Base-by-base conservation (phyloP, 148 eudicot genomes). In the Bassia scoparia region DNA sequence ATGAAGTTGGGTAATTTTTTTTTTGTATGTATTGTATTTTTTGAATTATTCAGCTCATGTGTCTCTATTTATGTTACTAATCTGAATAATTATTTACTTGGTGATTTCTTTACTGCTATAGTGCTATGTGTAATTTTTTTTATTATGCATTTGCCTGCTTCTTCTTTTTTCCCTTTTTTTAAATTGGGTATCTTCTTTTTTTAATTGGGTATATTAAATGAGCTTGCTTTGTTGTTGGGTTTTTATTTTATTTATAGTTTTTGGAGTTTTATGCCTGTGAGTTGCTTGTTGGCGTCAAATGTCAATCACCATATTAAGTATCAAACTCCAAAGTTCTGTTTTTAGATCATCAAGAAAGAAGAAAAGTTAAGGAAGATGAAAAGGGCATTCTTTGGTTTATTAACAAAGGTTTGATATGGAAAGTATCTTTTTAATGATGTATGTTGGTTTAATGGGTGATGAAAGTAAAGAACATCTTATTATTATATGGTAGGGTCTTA, bases 381-480 rank as follows among this genome's bases (percentile, higher is more conserved):
- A 62, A 62, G 35, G 67, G 29, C 20, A n/a, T 20, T 64, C 30
- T 64, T 64, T 38, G 68, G 68, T 34, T 64, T 35, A 10, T 13
- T 63, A 37, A 10, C 31, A 37, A 23, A 15, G 68, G 50, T n/a
- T 34, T 61, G 31, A 20, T 8, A 33, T 61, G 66, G 35, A 61
- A 61, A 61, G 66, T 61, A 33, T 20, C 66, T 33, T 33, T 61
- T 61, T 17, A 34, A 61, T 60, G 43, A 20, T n/a, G 16, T n/a
- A 20, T 61, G 43, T 34, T 61, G 43, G 43, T 31, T 61, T 34
- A 21, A 33, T 33, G 66, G 11, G 24, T 37, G 18, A 21, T 17
- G 49, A 38, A 64, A 64, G 68, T 37, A 64, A 64, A 64, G 68
- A 64, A 64, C 68, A 38, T 37, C 44, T 64, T 49, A 64, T 37